Evolutionary conservation across 805 yeast species (phyloP), one percentile per base, ranked within the genome.

Genomic region (Suhomyces kilbournensis): DNA sequence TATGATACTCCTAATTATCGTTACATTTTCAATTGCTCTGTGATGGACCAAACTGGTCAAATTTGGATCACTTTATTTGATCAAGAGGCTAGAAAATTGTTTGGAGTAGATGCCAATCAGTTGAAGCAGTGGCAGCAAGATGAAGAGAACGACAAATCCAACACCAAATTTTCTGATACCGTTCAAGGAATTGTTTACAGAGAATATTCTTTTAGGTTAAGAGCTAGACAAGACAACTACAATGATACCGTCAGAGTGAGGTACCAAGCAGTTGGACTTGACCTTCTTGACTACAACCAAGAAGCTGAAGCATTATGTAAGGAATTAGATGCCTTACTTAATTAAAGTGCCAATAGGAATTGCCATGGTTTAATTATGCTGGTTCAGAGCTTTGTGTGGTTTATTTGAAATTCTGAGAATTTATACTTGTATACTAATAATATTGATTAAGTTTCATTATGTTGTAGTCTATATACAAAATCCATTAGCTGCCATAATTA

Each of bases 41-140:
- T 91, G n/a, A 78, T 84, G 62, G 99, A 94, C 68, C 76, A 77
- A 59, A 80, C 96, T 4, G 96, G 92, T 19, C 91, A 88, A 67
- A 66, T 91, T 54, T 91, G 97, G 96, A 72, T 89, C 30, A 86
- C 96, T 1, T 74, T 88, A 53, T 94, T 94, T 64, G 96, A 94
- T 67, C 93, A 87, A 15, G 88, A 86, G 56, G 98, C 96, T 1
- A 76, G 75, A 44, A 76, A 77, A 56, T 69, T 94, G 44, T 72
- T 93, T 50, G 89, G 85, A 1, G 76, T 82, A 26, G 72, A 77
- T 49, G 84, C 93, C 0, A 88, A 90, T 15, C 88, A 83, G 43
- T 69, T 91, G 54, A 71, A 75, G 46, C 70, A 69, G 52, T 57
- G 82, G 57, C 62, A 65, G 47, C 54, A 53, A 44, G 58, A 56